Percentiles rank a stretch among this genome's conserved stretches.
phyloP scores from a whole-genome alignment of 2,329 filamentous ascomycete genomes.

The Aspergillus japonicus region DNA sequence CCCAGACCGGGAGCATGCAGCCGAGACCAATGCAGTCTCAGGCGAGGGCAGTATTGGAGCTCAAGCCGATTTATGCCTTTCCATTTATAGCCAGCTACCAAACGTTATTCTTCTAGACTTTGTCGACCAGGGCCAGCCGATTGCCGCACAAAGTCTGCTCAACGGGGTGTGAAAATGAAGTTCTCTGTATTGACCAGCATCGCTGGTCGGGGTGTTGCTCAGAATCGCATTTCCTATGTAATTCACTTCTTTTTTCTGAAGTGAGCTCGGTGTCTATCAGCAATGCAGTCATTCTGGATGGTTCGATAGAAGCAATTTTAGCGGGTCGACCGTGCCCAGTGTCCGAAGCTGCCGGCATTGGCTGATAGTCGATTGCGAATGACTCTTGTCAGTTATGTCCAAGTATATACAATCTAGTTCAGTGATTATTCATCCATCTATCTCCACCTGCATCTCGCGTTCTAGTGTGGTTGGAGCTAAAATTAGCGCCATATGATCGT shows the following conservation, averaged over 20 bases:
- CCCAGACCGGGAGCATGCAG: conserved; percentile 42
- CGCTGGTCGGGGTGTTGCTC: background rate
- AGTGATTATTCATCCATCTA: conserved; percentile 30
- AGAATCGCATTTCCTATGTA: background rate
- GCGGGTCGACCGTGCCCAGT: background rate
- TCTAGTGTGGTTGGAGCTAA: conserved; percentile 22
- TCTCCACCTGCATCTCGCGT: conserved; percentile 37
- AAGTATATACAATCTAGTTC: background rate
- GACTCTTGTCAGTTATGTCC: background rate
- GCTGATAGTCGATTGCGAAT: background rate
- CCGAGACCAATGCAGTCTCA: conserved; percentile 44
- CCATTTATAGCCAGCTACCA: conserved; percentile 39
- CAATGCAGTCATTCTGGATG: background rate
- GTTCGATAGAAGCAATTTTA: background rate
- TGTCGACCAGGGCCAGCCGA: conserved; percentile 46
- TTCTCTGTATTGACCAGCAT: background rate
- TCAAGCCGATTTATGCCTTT: conserved; percentile 41
- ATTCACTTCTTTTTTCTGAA: background rate
- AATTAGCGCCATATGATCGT: conserved; percentile 9
- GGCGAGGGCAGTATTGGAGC: conserved; percentile 46
- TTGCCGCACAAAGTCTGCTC: conserved; percentile 40
- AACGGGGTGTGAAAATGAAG: conserved; percentile 34
- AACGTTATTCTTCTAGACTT: conserved; percentile 49
- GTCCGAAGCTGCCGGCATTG: background rate
- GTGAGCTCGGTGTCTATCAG: background rate